A percentile compares a stretch with the other conserved stretches of the same genome.
phyloP scores from a whole-genome alignment of 495 filamentous ascomycete species.

The Jackrogersella multiformis region DNA sequence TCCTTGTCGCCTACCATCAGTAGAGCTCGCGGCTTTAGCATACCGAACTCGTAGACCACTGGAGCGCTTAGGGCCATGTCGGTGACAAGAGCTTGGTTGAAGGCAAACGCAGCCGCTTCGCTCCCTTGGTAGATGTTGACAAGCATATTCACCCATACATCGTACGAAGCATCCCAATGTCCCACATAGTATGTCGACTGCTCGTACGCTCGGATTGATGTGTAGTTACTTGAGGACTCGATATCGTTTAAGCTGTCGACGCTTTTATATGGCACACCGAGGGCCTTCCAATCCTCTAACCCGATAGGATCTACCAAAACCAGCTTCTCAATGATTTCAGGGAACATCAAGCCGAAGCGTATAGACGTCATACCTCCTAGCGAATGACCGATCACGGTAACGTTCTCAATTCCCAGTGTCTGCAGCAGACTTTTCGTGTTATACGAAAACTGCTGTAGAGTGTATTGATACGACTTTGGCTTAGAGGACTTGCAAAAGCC shows the following conservation, averaged over 20 bases:
- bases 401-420: slow-evolving; percentile 42
- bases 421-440: slow-evolving; percentile 53
- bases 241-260: slow-evolving; percentile 43
- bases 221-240: slow-evolving; percentile 50
- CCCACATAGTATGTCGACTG: slow-evolving; percentile 56
- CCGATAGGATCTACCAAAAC: slow-evolving; percentile 54
- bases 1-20: slow-evolving; percentile 54
- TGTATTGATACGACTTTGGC: slow-evolving; percentile 55
- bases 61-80: slow-evolving; percentile 58
- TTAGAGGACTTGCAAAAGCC: slow-evolving; percentile 62
- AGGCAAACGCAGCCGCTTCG: slow-evolving; percentile 44
- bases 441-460: slow-evolving; percentile 51
- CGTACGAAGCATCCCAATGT: slow-evolving; percentile 50
- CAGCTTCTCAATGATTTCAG: slow-evolving; percentile 40
- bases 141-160: slow-evolving; percentile 59
- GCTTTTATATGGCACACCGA: slow-evolving; percentile 52
- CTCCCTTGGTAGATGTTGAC: slow-evolving; percentile 53
- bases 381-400: slow-evolving; percentile 57
- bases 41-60: slow-evolving; percentile 54
- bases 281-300: slow-evolving; percentile 56
- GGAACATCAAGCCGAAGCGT: slow-evolving; percentile 57
- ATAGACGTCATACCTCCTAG: slow-evolving; percentile 58
- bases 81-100: slow-evolving; percentile 49
- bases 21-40: slow-evolving; percentile 48
- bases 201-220: slow-evolving; percentile 52